A percentile compares a stretch with the other conserved stretches of the same genome.
These are phyloP conservation scores for Triangularia verruculosa DNA, from an alignment of 2,329 filamentous ascomycete genomes.

Conservation along the genomic window DNA sequence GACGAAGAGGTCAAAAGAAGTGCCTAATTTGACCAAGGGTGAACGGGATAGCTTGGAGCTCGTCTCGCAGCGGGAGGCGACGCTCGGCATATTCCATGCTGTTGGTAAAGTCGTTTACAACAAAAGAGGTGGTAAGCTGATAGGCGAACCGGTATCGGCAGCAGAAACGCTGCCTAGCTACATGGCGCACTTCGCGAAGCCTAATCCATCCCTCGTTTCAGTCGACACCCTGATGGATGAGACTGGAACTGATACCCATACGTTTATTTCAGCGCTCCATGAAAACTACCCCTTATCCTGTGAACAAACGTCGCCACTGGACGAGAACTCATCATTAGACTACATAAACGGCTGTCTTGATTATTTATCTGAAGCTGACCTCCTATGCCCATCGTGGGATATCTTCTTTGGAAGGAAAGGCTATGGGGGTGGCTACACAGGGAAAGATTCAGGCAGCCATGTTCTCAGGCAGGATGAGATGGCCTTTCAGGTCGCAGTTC, in stretches of 20 bases:
- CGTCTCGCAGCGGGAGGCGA: conserved; percentile 83
- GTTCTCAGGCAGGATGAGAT: conserved; percentile 89
- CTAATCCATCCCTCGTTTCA: conserved; percentile 61
- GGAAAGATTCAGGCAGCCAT: conserved; percentile 63
- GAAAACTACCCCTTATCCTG: conserved; percentile 93
- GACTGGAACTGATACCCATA: conserved; percentile 86
- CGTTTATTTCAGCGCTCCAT: conserved; percentile 85
- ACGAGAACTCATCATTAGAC: conserved; percentile 64
- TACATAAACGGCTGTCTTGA: conserved; percentile 83
- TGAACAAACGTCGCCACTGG: conserved; percentile 50
- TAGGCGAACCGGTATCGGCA: conserved; percentile 36
- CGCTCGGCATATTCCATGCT: conserved; percentile 90
- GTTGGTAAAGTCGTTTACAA: conserved; percentile 97
- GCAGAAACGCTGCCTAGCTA: conserved; percentile 59
- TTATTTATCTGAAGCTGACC: conserved; percentile 79
- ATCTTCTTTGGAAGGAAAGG: conserved; percentile 60
- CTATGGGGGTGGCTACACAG: conserved; percentile 43
- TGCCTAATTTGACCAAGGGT: conserved; percentile 63
- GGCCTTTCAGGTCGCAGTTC: conserved; percentile 84
- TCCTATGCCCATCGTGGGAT: conserved; percentile 73
- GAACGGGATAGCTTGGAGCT: conserved; percentile 78
- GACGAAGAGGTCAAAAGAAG: conserved; percentile 59
- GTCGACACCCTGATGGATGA: conserved; percentile 84
- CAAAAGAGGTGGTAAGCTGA: conserved; percentile 66
- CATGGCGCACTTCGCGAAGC: conserved; percentile 55